phyloP scores from a whole-genome alignment of 2,329 filamentous ascomycete species.

The Sclerotinia minor region DNA sequence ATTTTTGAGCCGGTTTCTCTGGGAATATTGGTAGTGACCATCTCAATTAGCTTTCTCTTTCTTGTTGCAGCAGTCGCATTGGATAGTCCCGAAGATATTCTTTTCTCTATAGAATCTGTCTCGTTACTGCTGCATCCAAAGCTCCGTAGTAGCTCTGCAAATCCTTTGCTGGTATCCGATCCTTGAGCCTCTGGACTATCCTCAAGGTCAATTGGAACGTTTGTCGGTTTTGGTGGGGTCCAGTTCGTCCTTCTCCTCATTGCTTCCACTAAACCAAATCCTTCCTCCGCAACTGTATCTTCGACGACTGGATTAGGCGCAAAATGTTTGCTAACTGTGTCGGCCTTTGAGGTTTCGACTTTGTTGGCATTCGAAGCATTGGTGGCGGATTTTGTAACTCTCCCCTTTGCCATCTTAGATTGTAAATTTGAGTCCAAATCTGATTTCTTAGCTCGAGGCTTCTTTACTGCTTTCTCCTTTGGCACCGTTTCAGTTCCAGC shows the following conservation, averaged over 20 bases:
- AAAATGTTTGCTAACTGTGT: constrained; percentile 23
- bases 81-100: neutral
- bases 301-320: neutral
- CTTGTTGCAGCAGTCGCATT: constrained; percentile 42
- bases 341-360: constrained; percentile 27
- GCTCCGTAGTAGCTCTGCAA: constrained; percentile 44
- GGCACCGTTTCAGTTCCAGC: constrained; percentile 9
- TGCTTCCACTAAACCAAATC: constrained; percentile 45
- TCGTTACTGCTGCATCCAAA: constrained; percentile 44
- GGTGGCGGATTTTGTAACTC: constrained; percentile 42
- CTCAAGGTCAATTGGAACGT: neutral
- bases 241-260: constrained; percentile 59
- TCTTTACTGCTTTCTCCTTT: constrained; percentile 26
- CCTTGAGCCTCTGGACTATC: constrained; percentile 4
- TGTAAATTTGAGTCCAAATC: constrained; percentile 36
- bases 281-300: constrained; percentile 24
- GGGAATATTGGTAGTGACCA: constrained; percentile 45
- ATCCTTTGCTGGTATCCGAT: constrained; percentile 30
- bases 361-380: constrained; percentile 30
- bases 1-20: neutral
- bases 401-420: constrained; percentile 40
- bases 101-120: constrained; percentile 25
- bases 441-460: constrained; percentile 33
- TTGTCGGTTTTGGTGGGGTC: constrained; percentile 61
- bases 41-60: constrained; percentile 59